These are phyloP conservation scores for Ottelia alismoides DNA, from an alignment of 106 monocot species.

Conservation along the genomic window DNA sequence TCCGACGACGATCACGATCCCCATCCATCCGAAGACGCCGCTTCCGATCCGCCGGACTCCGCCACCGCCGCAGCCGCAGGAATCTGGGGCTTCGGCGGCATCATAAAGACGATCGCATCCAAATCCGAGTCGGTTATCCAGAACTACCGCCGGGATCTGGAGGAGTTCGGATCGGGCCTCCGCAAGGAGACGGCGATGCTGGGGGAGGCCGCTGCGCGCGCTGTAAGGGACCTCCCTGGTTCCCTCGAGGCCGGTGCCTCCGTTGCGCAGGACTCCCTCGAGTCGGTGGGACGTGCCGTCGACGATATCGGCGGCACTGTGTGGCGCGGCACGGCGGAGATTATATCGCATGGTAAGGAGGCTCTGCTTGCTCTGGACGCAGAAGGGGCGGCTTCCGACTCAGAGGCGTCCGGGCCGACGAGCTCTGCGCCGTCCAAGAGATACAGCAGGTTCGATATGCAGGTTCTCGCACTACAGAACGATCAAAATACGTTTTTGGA, in stretches of 20 bases:
- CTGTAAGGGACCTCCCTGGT: slow-evolving; percentile 36
- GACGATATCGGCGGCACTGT: slow-evolving; percentile 53
- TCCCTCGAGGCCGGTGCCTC: slow-evolving; percentile 74
- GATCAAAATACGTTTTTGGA: slow-evolving; percentile 59
- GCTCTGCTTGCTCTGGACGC: slow-evolving; percentile 20
- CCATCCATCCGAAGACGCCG: neutral
- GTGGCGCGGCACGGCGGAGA: slow-evolving; percentile 32
- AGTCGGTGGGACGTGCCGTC: slow-evolving; percentile 73
- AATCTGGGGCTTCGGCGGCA: slow-evolving; percentile 39
- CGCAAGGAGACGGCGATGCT: slow-evolving; percentile 63
- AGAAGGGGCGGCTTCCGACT: neutral
- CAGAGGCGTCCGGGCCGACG: neutral
- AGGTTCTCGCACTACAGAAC: slow-evolving; percentile 53
- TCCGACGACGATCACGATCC: neutral
- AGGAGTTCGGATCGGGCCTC: slow-evolving; percentile 81
- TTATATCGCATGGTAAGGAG: slow-evolving; percentile 44
- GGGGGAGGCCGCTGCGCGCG: slow-evolving; percentile 59
- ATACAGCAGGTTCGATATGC: slow-evolving; percentile 56
- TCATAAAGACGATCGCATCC: slow-evolving; percentile 66
- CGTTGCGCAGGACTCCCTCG: slow-evolving; percentile 66
- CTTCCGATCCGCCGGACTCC: neutral
- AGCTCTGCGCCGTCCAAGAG: slow-evolving; percentile 11
- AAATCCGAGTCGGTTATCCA: slow-evolving; percentile 73
- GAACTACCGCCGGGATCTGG: slow-evolving; percentile 79
- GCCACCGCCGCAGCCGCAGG: slow-evolving; percentile 2